phyloP scores from a whole-genome alignment of 164 flowering plant genomes.

The grape (Vitis vinifera) region DNA sequence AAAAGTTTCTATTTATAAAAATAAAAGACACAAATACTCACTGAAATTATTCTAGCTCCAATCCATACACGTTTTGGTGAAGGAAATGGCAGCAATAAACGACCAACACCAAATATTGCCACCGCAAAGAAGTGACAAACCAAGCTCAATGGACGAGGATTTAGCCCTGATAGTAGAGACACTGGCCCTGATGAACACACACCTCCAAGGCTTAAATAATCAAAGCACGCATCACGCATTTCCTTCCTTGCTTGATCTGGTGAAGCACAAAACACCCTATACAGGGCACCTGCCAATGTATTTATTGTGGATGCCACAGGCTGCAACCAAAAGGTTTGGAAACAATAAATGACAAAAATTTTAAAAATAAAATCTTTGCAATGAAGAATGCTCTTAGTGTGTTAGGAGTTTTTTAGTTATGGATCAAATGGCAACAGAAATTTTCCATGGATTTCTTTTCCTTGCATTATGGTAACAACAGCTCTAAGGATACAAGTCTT shows the following conservation, averaged over 20 bases:
- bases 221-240: conserved; percentile 95
- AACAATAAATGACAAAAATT: background rate
- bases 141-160: conserved; percentile 86
- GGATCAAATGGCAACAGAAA: background rate
- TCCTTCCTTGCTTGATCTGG: conserved; percentile 88
- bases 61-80: conserved; percentile 81
- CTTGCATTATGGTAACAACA: background rate
- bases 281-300: conserved; percentile 76
- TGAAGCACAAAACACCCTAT: conserved; percentile 80
- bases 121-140: conserved; percentile 95
- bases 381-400: background rate
- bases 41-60: conserved; percentile 80
- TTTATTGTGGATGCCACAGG: conserved; percentile 85
- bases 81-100: conserved; percentile 81
- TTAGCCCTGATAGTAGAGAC: conserved; percentile 83
- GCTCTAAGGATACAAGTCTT: background rate
- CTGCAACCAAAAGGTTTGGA: conserved; percentile 33
- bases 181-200: conserved; percentile 69
- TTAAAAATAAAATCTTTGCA: background rate
- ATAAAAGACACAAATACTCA: conserved; percentile 20
- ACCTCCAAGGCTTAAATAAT: conserved; percentile 82
- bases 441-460: background rate
- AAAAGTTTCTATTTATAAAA: background rate
- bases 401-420: background rate
- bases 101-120: conserved; percentile 86